These are phyloP conservation scores for Platismatia glauca DNA, from an alignment of 495 filamentous ascomycete species.

Conservation along the genomic window DNA sequence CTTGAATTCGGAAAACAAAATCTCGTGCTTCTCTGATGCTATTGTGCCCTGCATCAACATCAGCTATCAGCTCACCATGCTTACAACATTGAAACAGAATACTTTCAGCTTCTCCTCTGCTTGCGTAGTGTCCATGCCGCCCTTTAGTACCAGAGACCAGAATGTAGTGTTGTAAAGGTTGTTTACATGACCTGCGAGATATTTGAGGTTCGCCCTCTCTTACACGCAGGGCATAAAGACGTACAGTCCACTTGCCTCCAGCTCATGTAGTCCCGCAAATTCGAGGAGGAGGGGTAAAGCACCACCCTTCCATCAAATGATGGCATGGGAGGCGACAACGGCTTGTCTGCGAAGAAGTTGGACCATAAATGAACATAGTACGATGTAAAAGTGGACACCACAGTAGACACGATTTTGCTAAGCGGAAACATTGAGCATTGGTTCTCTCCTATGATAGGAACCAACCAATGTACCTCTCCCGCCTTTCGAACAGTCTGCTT, in stretches of 20 bases:
- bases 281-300: slow-evolving; percentile 66
- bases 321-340: slow-evolving; percentile 66
- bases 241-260: slow-evolving; percentile 95
- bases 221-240: slow-evolving; percentile 21
- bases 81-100: neutral
- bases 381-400: slow-evolving; percentile 88
- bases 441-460: neutral
- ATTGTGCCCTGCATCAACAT: slow-evolving; percentile 57
- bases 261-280: slow-evolving; percentile 87
- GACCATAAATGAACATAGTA: slow-evolving; percentile 80
- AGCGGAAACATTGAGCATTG: slow-evolving; percentile 10
- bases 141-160: slow-evolving; percentile 74
- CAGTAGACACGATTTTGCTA: slow-evolving; percentile 82
- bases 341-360: slow-evolving; percentile 56
- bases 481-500: slow-evolving; percentile 74
- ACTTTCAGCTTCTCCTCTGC: slow-evolving; percentile 75
- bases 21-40: slow-evolving; percentile 87
- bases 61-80: neutral
- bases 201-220: neutral
- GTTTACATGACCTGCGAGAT: slow-evolving; percentile 76
- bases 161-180: slow-evolving; percentile 98
- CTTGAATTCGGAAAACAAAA: slow-evolving; percentile 76
- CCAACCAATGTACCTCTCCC: slow-evolving; percentile 54
- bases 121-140: slow-evolving; percentile 61
- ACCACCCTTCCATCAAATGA: slow-evolving; percentile 90